These are phyloP conservation scores for Fragilaria radians DNA, from an alignment of 108 stramenopile species.

Conservation along the genomic window DNA sequence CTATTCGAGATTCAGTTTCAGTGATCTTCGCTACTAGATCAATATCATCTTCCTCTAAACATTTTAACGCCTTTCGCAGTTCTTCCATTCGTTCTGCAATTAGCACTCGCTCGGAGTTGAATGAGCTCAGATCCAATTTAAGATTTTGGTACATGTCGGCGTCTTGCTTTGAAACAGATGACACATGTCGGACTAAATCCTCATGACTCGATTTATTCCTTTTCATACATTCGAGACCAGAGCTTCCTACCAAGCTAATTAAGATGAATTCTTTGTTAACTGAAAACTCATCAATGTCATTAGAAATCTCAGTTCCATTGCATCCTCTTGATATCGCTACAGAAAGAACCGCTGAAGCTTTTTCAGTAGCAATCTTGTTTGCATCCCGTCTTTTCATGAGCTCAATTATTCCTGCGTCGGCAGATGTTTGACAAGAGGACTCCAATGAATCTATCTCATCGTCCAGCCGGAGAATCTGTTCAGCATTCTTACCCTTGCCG, in stretches of 20 bases:
- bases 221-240: conserved; percentile 12
- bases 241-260: conserved; percentile 13
- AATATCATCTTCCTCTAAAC: neutral
- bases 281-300: too few species aligned
- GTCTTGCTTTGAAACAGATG: conserved; percentile 1
- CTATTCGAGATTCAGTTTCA: neutral
- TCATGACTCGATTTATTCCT: conserved; percentile 7
- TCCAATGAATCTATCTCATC: neutral
- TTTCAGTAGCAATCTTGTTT: conserved; percentile 11
- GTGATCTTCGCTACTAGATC: neutral
- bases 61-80: neutral
- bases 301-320: neutral
- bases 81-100: neutral
- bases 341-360: neutral
- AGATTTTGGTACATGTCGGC: neutral
- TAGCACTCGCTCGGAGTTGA: neutral
- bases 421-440: neutral
- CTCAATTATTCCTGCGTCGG: neutral
- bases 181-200: conserved; percentile 15
- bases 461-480: conserved; percentile 1
- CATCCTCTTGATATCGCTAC: conserved; percentile 1
- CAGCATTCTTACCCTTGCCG: neutral
- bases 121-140: neutral
- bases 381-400: conserved; percentile 9
- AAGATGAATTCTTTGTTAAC: conserved; percentile 22